Evolutionary conservation across 225 moss, liverwort and hornwort species (phyloP).

Genomic region (Pleurozium schreberi): DNA sequence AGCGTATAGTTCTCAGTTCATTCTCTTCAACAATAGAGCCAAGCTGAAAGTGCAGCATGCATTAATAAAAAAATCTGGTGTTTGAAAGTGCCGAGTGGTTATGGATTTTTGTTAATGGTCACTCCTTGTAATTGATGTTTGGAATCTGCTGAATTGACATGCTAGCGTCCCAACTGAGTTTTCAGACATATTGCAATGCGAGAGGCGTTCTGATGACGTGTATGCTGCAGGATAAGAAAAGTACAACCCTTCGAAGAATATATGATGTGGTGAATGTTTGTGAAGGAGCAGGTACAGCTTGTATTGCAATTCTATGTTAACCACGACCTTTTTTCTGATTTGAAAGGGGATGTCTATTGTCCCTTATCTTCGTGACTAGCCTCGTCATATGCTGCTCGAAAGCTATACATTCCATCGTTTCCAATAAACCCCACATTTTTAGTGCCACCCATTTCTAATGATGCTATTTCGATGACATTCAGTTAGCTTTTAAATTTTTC

Average conservation of each 20-base stretch:
- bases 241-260: constrained; percentile 34
- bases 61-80: not conserved
- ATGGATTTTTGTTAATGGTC: not conserved
- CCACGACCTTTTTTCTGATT: not conserved
- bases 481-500: not conserved
- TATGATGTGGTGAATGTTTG: constrained; percentile 52
- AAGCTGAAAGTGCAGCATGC: not conserved
- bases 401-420: not conserved
- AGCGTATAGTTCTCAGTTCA: not conserved
- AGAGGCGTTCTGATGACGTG: not conserved
- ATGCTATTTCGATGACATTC: not conserved
- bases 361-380: not conserved
- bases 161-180: not conserved
- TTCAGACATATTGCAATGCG: not conserved
- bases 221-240: constrained; percentile 30
- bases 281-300: constrained; percentile 40
- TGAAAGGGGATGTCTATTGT: not conserved
- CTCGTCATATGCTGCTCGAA: not conserved
- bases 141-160: not conserved
- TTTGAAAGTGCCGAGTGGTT: not conserved
- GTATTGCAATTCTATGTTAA: not conserved
- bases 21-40: not conserved
- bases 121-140: not conserved
- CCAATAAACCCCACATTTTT: not conserved
- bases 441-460: not conserved